A percentile compares a stretch with the other conserved stretches of the same genome.
Evolutionary conservation across 2,329 filamentous ascomycete genomes (phyloP).

Genomic region (Pyricularia sp.): DNA sequence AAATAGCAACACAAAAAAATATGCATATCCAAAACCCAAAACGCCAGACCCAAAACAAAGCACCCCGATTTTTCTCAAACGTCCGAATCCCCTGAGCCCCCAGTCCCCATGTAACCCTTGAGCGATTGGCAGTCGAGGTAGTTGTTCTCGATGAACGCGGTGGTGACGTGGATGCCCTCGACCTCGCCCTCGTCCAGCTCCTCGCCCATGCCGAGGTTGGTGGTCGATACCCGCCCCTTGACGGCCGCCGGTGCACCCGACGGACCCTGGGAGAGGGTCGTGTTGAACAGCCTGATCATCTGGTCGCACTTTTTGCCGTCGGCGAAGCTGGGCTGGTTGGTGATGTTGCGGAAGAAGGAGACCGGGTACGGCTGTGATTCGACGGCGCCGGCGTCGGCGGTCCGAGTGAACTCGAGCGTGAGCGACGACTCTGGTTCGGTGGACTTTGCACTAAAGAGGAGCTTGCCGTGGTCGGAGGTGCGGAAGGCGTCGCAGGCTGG

Average conservation of each 20-base stretch:
- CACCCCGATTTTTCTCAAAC: not conserved
- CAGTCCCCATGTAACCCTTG: constrained; percentile 16
- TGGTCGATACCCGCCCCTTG: constrained; percentile 14
- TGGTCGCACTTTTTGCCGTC: constrained; percentile 30
- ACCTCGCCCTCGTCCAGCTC: constrained; percentile 12
- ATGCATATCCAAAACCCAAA: not conserved
- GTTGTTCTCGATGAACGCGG: constrained; percentile 23
- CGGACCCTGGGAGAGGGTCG: constrained; percentile 15
- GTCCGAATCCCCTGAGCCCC: not conserved
- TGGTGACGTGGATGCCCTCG: constrained; percentile 20
- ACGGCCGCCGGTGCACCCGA: constrained; percentile 15
- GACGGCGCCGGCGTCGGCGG: constrained; percentile 13
- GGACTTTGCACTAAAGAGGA: constrained; percentile 10
- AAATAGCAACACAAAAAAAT: not conserved
- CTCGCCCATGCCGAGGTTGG: constrained; percentile 12
- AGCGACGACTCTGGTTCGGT: constrained; percentile 15
- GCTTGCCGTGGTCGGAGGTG: not conserved
- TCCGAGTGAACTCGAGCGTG: constrained; percentile 15
- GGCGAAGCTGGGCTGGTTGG: constrained; percentile 47
- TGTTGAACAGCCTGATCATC: constrained; percentile 24
- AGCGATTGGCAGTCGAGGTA: constrained; percentile 18
- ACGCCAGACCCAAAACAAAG: not conserved
- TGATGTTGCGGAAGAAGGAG: constrained; percentile 37
- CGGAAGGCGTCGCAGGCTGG: constrained; percentile 40
- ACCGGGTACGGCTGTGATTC: constrained; percentile 22